These are phyloP conservation scores for Chrysosporium keratinophilum DNA, from an alignment of 2,329 filamentous ascomycete genomes.

Conservation along the genomic window DNA sequence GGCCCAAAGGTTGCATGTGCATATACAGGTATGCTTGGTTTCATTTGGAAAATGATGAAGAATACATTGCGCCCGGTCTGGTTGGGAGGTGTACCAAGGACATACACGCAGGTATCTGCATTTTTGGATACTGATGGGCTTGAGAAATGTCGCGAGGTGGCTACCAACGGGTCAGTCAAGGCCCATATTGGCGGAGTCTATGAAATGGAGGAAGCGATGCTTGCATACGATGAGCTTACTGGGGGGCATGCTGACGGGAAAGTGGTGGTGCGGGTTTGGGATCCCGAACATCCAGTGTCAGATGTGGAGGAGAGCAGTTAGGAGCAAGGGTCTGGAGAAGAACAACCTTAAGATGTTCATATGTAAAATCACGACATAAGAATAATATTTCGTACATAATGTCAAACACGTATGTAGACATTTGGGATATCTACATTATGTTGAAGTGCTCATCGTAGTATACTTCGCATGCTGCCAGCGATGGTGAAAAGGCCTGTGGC, in stretches of 20 bases:
- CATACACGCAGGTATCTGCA: conserved; percentile 14
- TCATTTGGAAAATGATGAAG: conserved; percentile 14
- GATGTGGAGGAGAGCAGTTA: neutral
- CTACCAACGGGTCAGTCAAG: conserved; percentile 7
- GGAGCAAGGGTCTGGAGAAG: neutral
- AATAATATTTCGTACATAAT: neutral
- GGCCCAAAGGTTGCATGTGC: conserved; percentile 10
- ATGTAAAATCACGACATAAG: neutral
- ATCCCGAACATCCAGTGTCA: conserved; percentile 5
- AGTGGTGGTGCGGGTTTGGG: conserved; percentile 12
- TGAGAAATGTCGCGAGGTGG: conserved; percentile 12
- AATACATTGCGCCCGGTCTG: conserved; percentile 10
- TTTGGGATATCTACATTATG: too few species aligned
- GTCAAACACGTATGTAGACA: neutral
- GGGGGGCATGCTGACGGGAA: conserved; percentile 13
- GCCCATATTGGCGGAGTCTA: conserved; percentile 7
- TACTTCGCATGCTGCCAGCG: neutral
- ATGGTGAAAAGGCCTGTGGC: neutral
- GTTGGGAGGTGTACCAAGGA: conserved; percentile 12
- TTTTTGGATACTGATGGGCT: conserved; percentile 12
- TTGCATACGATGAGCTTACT: conserved; percentile 9
- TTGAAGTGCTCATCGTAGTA: too few species aligned
- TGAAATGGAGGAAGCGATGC: conserved; percentile 4
- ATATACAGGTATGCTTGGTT: conserved; percentile 8
- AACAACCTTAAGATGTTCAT: neutral